phyloP scores from a whole-genome alignment of 208 protist species.

The Trypanosoma caninum region DNA sequence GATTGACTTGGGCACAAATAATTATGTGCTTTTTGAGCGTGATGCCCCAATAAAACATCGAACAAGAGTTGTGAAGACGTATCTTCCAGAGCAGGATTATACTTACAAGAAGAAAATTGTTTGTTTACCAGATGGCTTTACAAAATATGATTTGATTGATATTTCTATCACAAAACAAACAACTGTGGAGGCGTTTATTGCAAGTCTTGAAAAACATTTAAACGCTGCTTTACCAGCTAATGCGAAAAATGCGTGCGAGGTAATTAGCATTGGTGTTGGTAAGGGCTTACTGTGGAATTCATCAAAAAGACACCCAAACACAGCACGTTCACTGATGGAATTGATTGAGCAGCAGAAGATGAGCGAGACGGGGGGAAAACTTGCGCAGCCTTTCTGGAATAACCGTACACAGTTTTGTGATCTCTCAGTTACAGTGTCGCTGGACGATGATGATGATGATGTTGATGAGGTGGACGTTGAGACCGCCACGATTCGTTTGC shows the following conservation, averaged over 20 bases:
- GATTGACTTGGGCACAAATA: conserved; percentile 86
- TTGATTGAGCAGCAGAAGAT: conserved; percentile 81
- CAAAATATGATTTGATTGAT: conserved; percentile 84
- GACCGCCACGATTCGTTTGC: conserved; percentile 67
- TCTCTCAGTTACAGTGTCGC: conserved; percentile 58
- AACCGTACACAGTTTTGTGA: conserved; percentile 78
- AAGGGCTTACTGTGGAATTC: conserved; percentile 87
- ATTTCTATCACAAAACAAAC: conserved; percentile 56
- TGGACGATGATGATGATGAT: conserved; percentile 63
- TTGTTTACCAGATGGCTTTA: conserved; percentile 77
- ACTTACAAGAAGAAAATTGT: conserved; percentile 85
- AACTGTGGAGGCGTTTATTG: conserved; percentile 67
- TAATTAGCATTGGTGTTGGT: conserved; percentile 77
- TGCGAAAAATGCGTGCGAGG: conserved; percentile 47
- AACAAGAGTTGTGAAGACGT: conserved; percentile 70
- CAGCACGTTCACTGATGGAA: conserved; percentile 69
- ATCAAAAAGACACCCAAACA: conserved; percentile 60
- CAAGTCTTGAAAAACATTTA: conserved; percentile 43
- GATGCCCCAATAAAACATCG: conserved; percentile 65
- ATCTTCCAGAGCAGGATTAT: conserved; percentile 85
- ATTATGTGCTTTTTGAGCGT: conserved; percentile 89
- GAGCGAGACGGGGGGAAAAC: conserved; percentile 40
- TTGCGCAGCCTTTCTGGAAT: conserved; percentile 68
- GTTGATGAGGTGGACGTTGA: conserved; percentile 87
- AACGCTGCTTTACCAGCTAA: conserved; percentile 42